Conservation (phyloP, 2,329 filamentous ascomycete species). For the Annulohypoxylon truncatum region DNA sequence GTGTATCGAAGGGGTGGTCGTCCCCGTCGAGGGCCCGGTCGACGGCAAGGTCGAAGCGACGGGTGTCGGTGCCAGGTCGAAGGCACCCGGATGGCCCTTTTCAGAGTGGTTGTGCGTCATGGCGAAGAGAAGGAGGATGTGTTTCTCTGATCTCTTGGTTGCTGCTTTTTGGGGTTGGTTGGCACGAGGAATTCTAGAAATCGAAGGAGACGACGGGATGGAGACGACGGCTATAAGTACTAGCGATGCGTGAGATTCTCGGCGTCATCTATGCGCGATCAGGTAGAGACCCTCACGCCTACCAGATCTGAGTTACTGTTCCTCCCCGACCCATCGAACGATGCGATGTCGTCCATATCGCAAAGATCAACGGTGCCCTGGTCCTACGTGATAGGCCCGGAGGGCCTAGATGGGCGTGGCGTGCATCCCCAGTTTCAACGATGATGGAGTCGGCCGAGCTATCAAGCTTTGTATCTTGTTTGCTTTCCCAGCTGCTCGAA, state of each 20-base stretch:
- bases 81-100: slow-evolving; percentile 36
- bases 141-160: slow-evolving; percentile 28
- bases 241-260: slow-evolving; percentile 11
- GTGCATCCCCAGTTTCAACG: slow-evolving; percentile 34
- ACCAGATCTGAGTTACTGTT: slow-evolving; percentile 10
- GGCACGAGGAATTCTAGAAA: slow-evolving; percentile 34
- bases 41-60: slow-evolving; percentile 29
- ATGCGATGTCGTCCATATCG: slow-evolving; percentile 27
- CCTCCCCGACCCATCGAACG: slow-evolving; percentile 31
- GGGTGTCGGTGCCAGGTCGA: slow-evolving; percentile 33
- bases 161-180: slow-evolving; percentile 32
- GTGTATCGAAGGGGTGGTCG: slow-evolving; percentile 39
- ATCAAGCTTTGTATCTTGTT: slow-evolving; percentile 30
- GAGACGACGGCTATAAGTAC: slow-evolving; percentile 35
- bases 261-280: slow-evolving; percentile 15
- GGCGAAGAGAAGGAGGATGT: slow-evolving; percentile 35
- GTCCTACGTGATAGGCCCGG: slow-evolving; percentile 36
- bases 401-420: slow-evolving; percentile 30
- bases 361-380: slow-evolving; percentile 31
- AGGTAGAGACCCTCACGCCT: background rate
- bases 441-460: slow-evolving; percentile 31
- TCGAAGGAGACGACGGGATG: slow-evolving; percentile 12
- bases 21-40: slow-evolving; percentile 40
- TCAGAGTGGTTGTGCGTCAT: slow-evolving; percentile 38
- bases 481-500: slow-evolving; percentile 33